phyloP scores from a whole-genome alignment of 768 basidiomycete genomes.

The Hericium coralloides region DNA sequence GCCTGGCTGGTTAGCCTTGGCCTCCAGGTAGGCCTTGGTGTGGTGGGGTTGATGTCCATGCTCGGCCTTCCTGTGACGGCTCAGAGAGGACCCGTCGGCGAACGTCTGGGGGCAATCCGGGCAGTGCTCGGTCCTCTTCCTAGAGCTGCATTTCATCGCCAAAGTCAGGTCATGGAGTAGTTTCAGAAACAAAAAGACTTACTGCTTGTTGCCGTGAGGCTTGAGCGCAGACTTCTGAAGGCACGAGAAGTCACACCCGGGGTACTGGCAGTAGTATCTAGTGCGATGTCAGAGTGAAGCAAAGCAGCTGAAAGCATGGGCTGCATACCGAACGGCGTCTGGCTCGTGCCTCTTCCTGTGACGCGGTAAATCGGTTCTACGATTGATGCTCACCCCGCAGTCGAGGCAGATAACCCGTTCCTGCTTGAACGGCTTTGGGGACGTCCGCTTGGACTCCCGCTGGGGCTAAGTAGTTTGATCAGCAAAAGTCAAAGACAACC shows the following conservation, averaged over 20 bases:
- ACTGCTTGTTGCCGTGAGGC: neutral
- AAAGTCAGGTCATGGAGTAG: too few relatives aligned
- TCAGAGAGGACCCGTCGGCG: neutral
- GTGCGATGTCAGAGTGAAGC: neutral
- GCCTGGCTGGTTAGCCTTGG: too few relatives aligned
- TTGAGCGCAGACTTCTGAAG: too few relatives aligned
- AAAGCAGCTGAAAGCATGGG: too few relatives aligned
- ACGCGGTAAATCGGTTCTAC: neutral
- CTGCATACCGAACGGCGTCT: too few relatives aligned
- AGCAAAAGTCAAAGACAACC: too few relatives aligned
- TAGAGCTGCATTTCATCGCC: too few relatives aligned
- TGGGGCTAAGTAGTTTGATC: too few relatives aligned
- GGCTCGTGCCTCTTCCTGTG: neutral
- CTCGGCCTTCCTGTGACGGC: neutral
- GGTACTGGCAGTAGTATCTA: neutral
- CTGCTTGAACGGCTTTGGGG: too few relatives aligned
- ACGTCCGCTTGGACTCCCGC: too few relatives aligned
- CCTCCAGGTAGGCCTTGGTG: neutral
- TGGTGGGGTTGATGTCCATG: slow-evolving; percentile 1
- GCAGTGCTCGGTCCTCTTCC: neutral
- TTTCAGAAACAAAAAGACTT: neutral
- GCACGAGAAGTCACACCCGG: neutral
- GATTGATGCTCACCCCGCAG: neutral
- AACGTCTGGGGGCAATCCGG: neutral
- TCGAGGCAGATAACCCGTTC: too few relatives aligned